Base-by-base conservation (phyloP, 345 rosid species). In the Ailanthus altissimus region DNA sequence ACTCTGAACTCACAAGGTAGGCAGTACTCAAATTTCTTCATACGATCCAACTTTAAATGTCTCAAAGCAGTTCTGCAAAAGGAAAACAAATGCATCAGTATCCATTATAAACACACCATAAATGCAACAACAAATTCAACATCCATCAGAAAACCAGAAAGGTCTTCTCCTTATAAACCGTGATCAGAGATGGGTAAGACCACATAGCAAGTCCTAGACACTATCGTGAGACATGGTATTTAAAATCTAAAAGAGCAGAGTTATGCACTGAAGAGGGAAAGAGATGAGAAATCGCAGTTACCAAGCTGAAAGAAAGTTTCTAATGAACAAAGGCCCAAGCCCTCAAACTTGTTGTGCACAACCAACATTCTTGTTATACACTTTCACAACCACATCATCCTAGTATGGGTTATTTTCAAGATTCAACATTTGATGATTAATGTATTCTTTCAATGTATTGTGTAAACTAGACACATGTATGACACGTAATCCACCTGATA, bases 11-110 rank as follows among this genome's bases (percentile, higher is more conserved):
- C 80, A 96, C 99, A 94, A 75, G 99, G 99, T 73, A 96, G 79
- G 87, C 97, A 92, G 77, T 96, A 96, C 81, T 94, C 98, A 36
- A 85, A 96, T 86, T 91, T 89, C 89, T 96, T 96, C 76, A 96
- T 59, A 3, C 87, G 94, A 9, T 94, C 99, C 83, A 89, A 83
- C 88, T 97, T 97, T 90, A 97, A 76, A 75, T 86, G 97, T 82
- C 87, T 92, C 82, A 97, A 82, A 88, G 99, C 97, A 81, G 91
- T 76, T 86, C 99, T 97, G 88, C 88, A 86, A 32, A 82, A 72
- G 74, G 49, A 75, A 74, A 16, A 72, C 68, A 84, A 66, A 59
- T 62, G 65, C 56, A 49, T 60, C 40, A 63, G 69, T n/a, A 46
- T 5, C 11, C 49, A 76, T 57, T 6, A 69, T 73, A 46, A 63